Evolutionary conservation across 306 rosid genomes (phyloP), one percentile per base, ranked within the genome.

Genomic region (Pterocarpus macrocarpus): DNA sequence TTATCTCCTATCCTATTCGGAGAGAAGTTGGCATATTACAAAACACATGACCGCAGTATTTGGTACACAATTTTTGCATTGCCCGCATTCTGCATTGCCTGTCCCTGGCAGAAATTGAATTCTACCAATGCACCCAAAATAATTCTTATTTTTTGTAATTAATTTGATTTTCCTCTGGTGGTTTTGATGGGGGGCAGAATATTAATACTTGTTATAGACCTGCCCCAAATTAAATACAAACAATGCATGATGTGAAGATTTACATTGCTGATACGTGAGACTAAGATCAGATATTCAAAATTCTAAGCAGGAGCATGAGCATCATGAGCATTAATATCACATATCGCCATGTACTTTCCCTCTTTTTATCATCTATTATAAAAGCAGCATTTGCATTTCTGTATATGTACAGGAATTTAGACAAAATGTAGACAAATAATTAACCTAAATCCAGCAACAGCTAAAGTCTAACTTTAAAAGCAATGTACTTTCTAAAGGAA

Each of bases 351-450:
- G 76, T 33, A 65, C 33, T 56, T 71, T 57, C 55, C 78, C 68
- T 22, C 72, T 52, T 33, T 52, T 35, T 59, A 68, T 39, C 55
- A 79, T 75, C 71, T 75, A 69, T 80, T 76, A 71, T 63, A 73
- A 82, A 16, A 44, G 64, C 43, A 56, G 14, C 82, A 79, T 69
- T 43, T 78, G 22, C 39, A 75, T 52, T 71, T 75, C 44, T 71
- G 61, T 65, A 15, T 62, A 79, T 83, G 44, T 86, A 80, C 85
- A 85, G 2, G 55, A 52, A 76, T 16, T 64, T 77, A 16, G 53
- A 76, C 39, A 81, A 8, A 47, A 80, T 30, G n/a, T 11, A 64
- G 45, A 81, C 33, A 73, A 50, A 76, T 65, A 49, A 65, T 80
- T 55, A 77, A 56, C 80, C 85, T 69, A 81, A 56, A 70, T 64